A percentile compares a stretch with the other conserved stretches of the same genome.
phyloP scores from a whole-genome alignment of 164 flowering plant genomes.

The Macadamia integrifolia region DNA sequence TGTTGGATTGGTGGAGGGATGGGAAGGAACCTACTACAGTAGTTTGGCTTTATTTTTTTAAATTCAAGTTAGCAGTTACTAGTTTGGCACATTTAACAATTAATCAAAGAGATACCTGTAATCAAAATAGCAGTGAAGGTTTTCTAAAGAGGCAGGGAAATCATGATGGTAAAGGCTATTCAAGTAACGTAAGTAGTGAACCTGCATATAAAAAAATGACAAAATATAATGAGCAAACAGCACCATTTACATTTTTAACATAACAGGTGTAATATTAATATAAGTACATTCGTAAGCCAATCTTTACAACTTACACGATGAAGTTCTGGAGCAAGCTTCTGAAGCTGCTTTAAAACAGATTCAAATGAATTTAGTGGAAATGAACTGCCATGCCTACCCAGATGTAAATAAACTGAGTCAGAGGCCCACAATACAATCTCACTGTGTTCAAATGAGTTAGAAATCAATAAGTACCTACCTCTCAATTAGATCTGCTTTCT shows the following conservation, averaged over 20 bases:
- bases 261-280: neutral
- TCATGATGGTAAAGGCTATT: slow-evolving; percentile 79
- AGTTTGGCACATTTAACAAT: neutral
- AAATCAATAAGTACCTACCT: slow-evolving; percentile 35
- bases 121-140: slow-evolving; percentile 87
- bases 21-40: neutral
- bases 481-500: slow-evolving; percentile 81
- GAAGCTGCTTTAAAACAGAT: slow-evolving; percentile 56
- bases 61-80: too few species aligned
- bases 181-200: slow-evolving; percentile 81
- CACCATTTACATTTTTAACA: neutral
- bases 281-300: neutral
- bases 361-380: slow-evolving; percentile 67
- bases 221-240: neutral
- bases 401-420: slow-evolving; percentile 5
- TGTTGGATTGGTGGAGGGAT: neutral
- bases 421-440: neutral
- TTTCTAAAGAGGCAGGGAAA: slow-evolving; percentile 74
- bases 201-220: slow-evolving; percentile 37
- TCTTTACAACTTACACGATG: slow-evolving; percentile 60
- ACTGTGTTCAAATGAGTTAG: neutral
- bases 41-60: neutral
- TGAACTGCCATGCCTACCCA: slow-evolving; percentile 60
- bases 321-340: slow-evolving; percentile 82
- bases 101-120: slow-evolving; percentile 46